These are phyloP conservation scores for Fusarium cyanostomum DNA, from an alignment of 2,329 filamentous ascomycete species.

Conservation along the genomic window DNA sequence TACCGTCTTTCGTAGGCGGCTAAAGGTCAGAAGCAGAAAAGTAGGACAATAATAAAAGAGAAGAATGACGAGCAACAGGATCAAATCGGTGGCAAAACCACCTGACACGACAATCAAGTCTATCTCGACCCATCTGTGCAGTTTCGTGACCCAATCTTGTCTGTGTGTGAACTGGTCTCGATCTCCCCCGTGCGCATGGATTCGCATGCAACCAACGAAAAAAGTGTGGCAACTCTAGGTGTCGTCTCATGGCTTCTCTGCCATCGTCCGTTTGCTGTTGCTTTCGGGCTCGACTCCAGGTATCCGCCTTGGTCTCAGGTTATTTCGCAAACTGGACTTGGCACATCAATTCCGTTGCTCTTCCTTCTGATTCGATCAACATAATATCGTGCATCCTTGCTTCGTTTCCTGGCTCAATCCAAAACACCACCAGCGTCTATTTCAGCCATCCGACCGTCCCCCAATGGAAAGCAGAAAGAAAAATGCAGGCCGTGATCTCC, in stretches of 20 bases:
- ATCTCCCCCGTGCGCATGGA: constrained; percentile 3
- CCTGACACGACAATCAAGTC: constrained; percentile 36
- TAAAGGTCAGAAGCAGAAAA: constrained; percentile 23
- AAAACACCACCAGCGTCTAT: constrained; percentile 34
- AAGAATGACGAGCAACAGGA: constrained; percentile 23
- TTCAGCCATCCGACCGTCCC: constrained; percentile 17
- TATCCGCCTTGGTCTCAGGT: constrained; percentile 15
- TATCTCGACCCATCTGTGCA: constrained; percentile 36
- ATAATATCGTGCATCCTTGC: constrained; percentile 15
- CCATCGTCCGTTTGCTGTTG: constrained; percentile 12
- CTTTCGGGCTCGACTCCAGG: constrained; percentile 21
- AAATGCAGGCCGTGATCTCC: constrained; percentile 24
- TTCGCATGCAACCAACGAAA: constrained; percentile 5
- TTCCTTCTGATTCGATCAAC: constrained; percentile 13
- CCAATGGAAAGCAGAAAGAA: constrained; percentile 15
- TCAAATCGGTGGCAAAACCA: constrained; percentile 28
- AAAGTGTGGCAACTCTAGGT: neutral
- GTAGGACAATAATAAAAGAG: constrained; percentile 23
- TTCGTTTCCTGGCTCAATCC: constrained; percentile 24
- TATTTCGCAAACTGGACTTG: constrained; percentile 14
- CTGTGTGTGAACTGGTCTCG: constrained; percentile 24
- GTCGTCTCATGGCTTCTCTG: constrained; percentile 4
- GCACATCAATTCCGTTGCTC: constrained; percentile 14
- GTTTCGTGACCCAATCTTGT: constrained; percentile 14
- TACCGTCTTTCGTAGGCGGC: constrained; percentile 22